Base-by-base conservation (phyloP, 225 moss, liverwort and hornwort species). In the Bryum argenteum region DNA sequence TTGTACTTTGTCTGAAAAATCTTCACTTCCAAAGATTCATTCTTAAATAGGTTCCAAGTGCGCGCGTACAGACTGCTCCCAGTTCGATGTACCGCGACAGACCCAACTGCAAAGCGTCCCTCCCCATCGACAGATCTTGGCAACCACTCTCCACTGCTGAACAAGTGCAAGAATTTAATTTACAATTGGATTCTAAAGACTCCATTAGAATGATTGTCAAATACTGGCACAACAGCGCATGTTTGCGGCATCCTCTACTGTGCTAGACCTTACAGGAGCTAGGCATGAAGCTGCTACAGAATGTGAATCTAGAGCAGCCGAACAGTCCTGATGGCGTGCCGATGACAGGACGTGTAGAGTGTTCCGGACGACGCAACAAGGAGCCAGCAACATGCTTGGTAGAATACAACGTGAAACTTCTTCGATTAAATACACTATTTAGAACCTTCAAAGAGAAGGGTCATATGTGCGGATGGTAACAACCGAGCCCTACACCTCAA, bases 321-420 rank as follows among this genome's bases (percentile, higher is more conserved):
- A n/a, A 61, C 52, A 61, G 60, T 72, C 61, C 77, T 67, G 21
- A 62, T 45, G 61, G 54, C 69, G 58, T 54, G 64, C 67, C 13
- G 19, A 65, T 24, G 45, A 66, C 81, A 65, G 44, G 55, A 65
- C 60, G 54, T 72, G 43, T 33, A 65, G 0, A 57, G 24, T 16
- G 50, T 74, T 70, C 51, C 71, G 54, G 40, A 45, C 68, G 7
- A 67, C 33, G 54, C 61, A 45, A 68, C 59, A 75, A 66, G 53
- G 24, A 77, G 61, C 73, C 76, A 65, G 43, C 62, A 45, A 63
- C 59, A 57, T 61, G 42, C 63, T 66, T 73, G 54, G 56, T 74
- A 72, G 26, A 67, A 53, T 79, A 76, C 84, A 78, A 72, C 57
- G 58, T 54, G 72, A 43, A 67, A 57, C 57, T 62, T 71, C 8